Conservation (phyloP, 306 rosid genomes). For the Lagenaria siceraria region DNA sequence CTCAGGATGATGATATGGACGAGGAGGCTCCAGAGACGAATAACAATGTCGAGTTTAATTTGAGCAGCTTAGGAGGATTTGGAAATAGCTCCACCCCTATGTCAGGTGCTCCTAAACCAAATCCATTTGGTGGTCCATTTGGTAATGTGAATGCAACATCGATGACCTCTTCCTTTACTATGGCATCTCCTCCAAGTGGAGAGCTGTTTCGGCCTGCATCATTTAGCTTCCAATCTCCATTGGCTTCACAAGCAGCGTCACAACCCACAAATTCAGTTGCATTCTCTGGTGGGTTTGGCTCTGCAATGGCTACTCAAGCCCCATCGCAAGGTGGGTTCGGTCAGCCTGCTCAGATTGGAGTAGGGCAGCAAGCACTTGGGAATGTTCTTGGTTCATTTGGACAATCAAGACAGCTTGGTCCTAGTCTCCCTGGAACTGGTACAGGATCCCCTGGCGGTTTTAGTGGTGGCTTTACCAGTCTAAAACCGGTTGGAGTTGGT, state of each 20-base stretch:
- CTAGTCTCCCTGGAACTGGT: constrained; percentile 41
- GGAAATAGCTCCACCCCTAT: constrained; percentile 41
- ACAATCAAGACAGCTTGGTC: constrained; percentile 82
- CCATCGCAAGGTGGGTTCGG: constrained; percentile 50
- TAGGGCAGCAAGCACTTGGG: constrained; percentile 81
- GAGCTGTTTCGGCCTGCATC: constrained; percentile 82
- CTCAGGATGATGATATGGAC: constrained; percentile 81
- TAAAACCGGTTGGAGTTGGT: constrained; percentile 12
- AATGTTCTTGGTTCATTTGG: constrained; percentile 87
- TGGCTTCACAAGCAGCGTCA: constrained; percentile 27
- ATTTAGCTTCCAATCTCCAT: constrained; percentile 47
- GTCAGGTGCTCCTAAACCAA: constrained; percentile 41
- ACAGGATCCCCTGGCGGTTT: constrained; percentile 44
- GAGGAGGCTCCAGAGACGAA: constrained; percentile 81
- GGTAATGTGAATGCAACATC: constrained; percentile 29
- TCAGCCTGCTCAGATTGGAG: constrained; percentile 60
- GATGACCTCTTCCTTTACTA: constrained; percentile 27
- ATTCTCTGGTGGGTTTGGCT: constrained; percentile 48
- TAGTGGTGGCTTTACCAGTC: constrained; percentile 46
- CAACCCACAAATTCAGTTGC: constrained; percentile 43
- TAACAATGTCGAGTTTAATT: constrained; percentile 30
- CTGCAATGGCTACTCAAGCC: constrained; percentile 27
- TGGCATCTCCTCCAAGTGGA: constrained; percentile 51
- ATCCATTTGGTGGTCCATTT: constrained; percentile 71
- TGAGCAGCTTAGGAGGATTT: constrained; percentile 53